phyloP scores from a whole-genome alignment of 768 basidiomycete genomes.

The Leccinum olivaceopallidum region DNA sequence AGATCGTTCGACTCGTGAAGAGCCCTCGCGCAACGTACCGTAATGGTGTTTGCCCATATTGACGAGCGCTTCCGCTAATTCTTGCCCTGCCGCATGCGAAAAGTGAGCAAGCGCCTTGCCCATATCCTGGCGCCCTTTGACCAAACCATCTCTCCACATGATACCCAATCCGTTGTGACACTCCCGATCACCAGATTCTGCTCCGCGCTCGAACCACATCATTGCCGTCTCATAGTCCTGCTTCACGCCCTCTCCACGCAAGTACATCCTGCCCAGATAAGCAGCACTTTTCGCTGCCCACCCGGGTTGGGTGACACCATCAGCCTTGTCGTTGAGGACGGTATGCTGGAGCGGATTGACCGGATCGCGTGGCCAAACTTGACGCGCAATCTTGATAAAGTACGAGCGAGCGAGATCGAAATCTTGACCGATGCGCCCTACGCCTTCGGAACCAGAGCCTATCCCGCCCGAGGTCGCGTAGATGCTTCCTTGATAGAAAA shows the following conservation, averaged over 20 bases:
- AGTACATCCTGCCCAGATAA: slow-evolving; percentile 90
- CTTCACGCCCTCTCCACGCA: slow-evolving; percentile 90
- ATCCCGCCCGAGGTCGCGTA: slow-evolving; percentile 80
- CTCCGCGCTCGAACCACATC: slow-evolving; percentile 94
- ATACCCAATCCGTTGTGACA: slow-evolving; percentile 89
- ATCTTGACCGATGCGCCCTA: slow-evolving; percentile 82
- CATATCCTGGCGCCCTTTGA: slow-evolving; percentile 65
- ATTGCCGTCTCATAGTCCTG: slow-evolving; percentile 73
- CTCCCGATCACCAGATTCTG: slow-evolving; percentile 79
- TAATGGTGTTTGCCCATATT: slow-evolving; percentile 84
- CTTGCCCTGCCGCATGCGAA: slow-evolving; percentile 76
- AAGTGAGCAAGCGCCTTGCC: slow-evolving; percentile 70
- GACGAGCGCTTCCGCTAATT: slow-evolving; percentile 90
- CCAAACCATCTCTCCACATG: slow-evolving; percentile 87
- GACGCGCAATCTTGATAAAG: slow-evolving; percentile 80
- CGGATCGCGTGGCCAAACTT: slow-evolving; percentile 87
- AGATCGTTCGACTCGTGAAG: slow-evolving; percentile 1
- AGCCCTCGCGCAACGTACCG: slow-evolving; percentile 37
- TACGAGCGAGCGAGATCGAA: slow-evolving; percentile 77
- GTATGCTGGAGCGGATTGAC: slow-evolving; percentile 49
- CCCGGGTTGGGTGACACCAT: slow-evolving; percentile 51
- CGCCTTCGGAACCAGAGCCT: slow-evolving; percentile 88
- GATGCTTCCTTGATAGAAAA: slow-evolving; percentile 95
- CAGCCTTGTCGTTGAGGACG: slow-evolving; percentile 47
- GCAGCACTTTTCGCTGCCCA: slow-evolving; percentile 79